phyloP scores from a whole-genome alignment of 2,329 filamentous ascomycete genomes.

The Xylariomycetidae sp. region DNA sequence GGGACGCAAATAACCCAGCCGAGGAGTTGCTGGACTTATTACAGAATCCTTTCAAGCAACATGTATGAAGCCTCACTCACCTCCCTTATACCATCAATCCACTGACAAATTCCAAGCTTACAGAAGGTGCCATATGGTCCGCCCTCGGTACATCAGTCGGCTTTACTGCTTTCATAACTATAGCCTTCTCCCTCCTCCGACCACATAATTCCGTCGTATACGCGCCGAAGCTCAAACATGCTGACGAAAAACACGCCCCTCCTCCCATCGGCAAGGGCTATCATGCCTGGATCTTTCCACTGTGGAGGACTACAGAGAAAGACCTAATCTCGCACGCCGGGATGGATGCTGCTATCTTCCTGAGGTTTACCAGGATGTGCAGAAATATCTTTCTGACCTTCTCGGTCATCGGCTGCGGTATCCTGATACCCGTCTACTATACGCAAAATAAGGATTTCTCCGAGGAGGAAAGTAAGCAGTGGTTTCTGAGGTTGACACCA shows the following conservation, averaged over 20 bases:
- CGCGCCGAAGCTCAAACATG: constrained; percentile 87
- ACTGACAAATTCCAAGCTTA: constrained; percentile 30
- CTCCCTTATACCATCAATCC: constrained; percentile 2
- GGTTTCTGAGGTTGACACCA: constrained; percentile 59
- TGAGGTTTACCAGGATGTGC: constrained; percentile 86
- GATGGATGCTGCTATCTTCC: constrained; percentile 85
- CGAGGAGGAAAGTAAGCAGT: constrained; percentile 31
- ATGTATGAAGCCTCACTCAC: constrained; percentile 30
- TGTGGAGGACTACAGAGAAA: constrained; percentile 73
- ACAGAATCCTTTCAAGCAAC: constrained; percentile 44
- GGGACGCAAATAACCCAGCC: constrained; percentile 26
- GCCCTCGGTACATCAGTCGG: constrained; percentile 77
- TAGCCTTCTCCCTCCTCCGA: constrained; percentile 83
- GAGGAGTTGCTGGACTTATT: constrained; percentile 45
- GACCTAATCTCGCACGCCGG: constrained; percentile 78
- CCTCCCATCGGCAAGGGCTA: constrained; percentile 82
- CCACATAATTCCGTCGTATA: constrained; percentile 92
- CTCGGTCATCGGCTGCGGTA: constrained; percentile 65
- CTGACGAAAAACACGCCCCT: constrained; percentile 83
- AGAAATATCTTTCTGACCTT: constrained; percentile 81
- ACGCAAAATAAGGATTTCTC: constrained; percentile 37
- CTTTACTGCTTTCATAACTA: constrained; percentile 66
- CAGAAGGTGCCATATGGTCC: constrained; percentile 63
- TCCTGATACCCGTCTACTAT: constrained; percentile 80
- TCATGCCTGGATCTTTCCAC: constrained; percentile 78